Percentiles rank a stretch among this genome's conserved stretches.
Evolutionary conservation across 805 yeast genomes (phyloP).

Genomic region (Komagataella pastoris): DNA sequence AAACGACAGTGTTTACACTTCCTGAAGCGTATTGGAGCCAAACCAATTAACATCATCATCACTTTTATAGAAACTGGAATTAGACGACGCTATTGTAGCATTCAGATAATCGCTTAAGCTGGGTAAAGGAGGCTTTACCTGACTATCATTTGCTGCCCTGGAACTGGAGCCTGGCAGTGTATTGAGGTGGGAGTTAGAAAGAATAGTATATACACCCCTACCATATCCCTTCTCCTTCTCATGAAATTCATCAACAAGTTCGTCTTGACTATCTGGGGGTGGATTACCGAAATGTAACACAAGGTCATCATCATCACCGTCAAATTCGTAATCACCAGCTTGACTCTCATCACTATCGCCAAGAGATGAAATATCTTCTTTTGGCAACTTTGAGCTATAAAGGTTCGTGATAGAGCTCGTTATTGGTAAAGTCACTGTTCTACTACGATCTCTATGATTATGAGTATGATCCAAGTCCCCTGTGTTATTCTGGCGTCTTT

Average conservation of each 20-base stretch:
- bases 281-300: slow-evolving; percentile 6
- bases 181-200: background rate
- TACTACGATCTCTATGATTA: background rate
- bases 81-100: slow-evolving; percentile 3
- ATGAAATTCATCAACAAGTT: background rate
- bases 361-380: background rate
- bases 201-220: background rate
- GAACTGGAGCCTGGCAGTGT: background rate
- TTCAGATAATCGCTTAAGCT: background rate
- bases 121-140: background rate
- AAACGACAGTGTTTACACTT: background rate
- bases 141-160: background rate
- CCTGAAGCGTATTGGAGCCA: slow-evolving; percentile 8
- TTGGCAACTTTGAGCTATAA: background rate
- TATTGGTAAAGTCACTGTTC: background rate
- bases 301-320: slow-evolving; percentile 5
- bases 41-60: slow-evolving; percentile 13
- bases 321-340: background rate
- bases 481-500: background rate
- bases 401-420: background rate
- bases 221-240: background rate
- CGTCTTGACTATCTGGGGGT: background rate
- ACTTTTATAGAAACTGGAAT: slow-evolving; percentile 3
- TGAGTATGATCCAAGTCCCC: background rate
- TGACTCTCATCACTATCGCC: background rate